Conservation (phyloP, 2,329 filamentous ascomycete genomes). For the Chrysoporthe austroafricana region DNA sequence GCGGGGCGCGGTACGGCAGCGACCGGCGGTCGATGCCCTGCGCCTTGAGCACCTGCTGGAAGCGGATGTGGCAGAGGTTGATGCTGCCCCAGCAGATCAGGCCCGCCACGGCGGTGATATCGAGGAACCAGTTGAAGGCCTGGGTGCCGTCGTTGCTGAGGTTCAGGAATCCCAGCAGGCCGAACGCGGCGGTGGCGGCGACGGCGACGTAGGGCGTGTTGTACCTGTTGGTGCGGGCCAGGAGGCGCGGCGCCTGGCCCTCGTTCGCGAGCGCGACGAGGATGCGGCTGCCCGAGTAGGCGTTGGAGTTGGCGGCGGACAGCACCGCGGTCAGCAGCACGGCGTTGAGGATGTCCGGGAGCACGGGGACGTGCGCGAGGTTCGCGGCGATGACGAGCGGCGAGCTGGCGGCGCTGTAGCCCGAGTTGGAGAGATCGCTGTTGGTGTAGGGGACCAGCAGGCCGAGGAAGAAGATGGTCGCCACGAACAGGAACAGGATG, state of each 20-base stretch:
- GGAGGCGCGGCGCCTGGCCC: slow-evolving; percentile 54
- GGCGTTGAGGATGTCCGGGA: slow-evolving; percentile 59
- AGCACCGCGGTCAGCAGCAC: slow-evolving; percentile 57
- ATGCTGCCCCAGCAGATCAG: slow-evolving; percentile 41
- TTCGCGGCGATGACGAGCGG: slow-evolving; percentile 54
- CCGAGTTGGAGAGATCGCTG: slow-evolving; percentile 37
- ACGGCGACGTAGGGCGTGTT: slow-evolving; percentile 57
- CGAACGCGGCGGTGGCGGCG: slow-evolving; percentile 45
- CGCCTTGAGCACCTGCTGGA: slow-evolving; percentile 41
- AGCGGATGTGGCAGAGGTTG: slow-evolving; percentile 38
- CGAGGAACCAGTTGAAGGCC: slow-evolving; percentile 61
- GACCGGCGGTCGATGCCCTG: slow-evolving; percentile 44
- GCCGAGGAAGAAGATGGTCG: slow-evolving; percentile 61
- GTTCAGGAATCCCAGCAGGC: slow-evolving; percentile 52
- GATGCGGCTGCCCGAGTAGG: slow-evolving; percentile 56
- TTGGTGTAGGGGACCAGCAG: slow-evolving; percentile 62
- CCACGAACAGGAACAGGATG: slow-evolving; percentile 64
- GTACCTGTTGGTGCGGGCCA: slow-evolving; percentile 53
- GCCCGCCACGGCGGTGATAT: slow-evolving; percentile 50
- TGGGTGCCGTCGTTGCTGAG: slow-evolving; percentile 46
- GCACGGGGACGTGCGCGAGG: slow-evolving; percentile 51
- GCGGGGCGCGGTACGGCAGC: slow-evolving; percentile 35
- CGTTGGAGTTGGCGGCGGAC: slow-evolving; percentile 59
- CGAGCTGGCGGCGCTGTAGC: slow-evolving; percentile 55
- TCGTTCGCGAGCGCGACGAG: slow-evolving; percentile 57